phyloP scores from a whole-genome alignment of 768 basidiomycete species.

The Suillus decipiens region DNA sequence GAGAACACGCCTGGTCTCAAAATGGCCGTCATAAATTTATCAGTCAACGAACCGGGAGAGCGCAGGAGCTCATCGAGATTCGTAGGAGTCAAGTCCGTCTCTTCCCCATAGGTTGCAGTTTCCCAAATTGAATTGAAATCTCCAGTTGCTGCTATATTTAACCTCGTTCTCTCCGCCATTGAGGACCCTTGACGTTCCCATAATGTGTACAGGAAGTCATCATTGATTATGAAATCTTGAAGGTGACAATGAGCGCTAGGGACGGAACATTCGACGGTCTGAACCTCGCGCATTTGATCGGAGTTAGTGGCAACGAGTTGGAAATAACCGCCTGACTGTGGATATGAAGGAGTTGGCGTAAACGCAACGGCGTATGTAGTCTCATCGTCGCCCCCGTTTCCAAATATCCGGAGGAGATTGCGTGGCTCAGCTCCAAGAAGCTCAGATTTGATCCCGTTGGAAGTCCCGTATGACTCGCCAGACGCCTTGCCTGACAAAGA shows the following conservation, averaged over 20 bases:
- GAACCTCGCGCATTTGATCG: constrained; percentile 61
- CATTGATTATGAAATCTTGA: constrained; percentile 72
- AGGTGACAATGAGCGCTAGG: constrained; percentile 69
- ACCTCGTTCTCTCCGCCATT: constrained; percentile 57
- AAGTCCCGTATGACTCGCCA: constrained; percentile 23
- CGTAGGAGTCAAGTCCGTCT: constrained; percentile 79
- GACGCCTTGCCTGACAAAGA: constrained; percentile 38
- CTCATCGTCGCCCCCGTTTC: constrained; percentile 45
- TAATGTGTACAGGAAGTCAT: constrained; percentile 59
- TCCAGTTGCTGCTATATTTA: constrained; percentile 40
- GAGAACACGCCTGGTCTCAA: constrained; percentile 91
- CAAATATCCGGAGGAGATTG: constrained; percentile 66
- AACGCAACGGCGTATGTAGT: constrained; percentile 69
- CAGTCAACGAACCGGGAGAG: constrained; percentile 67
- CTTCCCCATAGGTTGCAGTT: constrained; percentile 60
- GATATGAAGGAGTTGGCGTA: constrained; percentile 64
- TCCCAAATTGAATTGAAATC: constrained; percentile 48
- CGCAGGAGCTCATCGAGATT: constrained; percentile 85
- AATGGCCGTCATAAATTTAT: constrained; percentile 79
- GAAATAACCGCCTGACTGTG: constrained; percentile 79
- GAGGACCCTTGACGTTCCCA: constrained; percentile 85
- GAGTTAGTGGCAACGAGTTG: constrained; percentile 57
- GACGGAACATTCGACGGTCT: constrained; percentile 58
- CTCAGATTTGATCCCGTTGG: constrained; percentile 38
- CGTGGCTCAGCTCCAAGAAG: constrained; percentile 63